Evolutionary conservation across 176 grass and related monocot genomes (phyloP).

Genomic region (Zoysia japonica): DNA sequence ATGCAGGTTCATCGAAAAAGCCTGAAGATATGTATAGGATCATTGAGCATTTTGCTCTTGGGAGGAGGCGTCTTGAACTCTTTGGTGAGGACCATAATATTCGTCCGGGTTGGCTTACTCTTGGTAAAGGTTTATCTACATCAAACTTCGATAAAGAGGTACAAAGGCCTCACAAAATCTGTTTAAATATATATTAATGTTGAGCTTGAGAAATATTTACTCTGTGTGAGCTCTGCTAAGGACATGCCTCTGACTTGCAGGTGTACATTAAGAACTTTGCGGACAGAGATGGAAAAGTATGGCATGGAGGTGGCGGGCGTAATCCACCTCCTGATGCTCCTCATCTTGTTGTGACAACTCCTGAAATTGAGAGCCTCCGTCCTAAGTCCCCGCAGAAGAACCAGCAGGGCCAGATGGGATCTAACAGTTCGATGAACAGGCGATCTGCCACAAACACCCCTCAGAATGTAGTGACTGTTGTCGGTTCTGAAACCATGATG

Average conservation of each 20-base stretch:
- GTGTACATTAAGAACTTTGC: conserved; percentile 63
- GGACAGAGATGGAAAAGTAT: conserved; percentile 80
- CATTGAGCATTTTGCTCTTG: conserved; percentile 98
- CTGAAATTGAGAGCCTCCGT: conserved; percentile 78
- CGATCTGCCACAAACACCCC: conserved; percentile 37
- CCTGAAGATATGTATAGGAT: conserved; percentile 98
- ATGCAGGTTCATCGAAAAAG: conserved; percentile 83
- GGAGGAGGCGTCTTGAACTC: conserved; percentile 83
- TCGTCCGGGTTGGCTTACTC: conserved; percentile 83
- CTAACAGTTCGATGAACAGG: conserved; percentile 50
- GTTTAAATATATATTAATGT: not conserved
- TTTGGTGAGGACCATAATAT: conserved; percentile 99
- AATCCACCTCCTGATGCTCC: conserved; percentile 90
- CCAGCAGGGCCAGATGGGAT: conserved; percentile 1
- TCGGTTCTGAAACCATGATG: conserved; percentile 36
- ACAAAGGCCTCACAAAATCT: not conserved
- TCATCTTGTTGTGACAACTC: conserved; percentile 85
- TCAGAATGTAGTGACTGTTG: conserved; percentile 25
- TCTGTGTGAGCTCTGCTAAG: conserved; percentile 1
- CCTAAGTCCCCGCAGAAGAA: conserved; percentile 80
- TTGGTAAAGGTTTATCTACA: conserved; percentile 84
- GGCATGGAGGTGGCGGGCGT: conserved; percentile 84
- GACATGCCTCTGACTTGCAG: conserved; percentile 32
- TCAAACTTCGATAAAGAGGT: conserved; percentile 96
- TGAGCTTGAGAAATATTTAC: not conserved